Base-by-base conservation (phyloP, 148 eudicot genomes). In the Gaultheria prostrata region DNA sequence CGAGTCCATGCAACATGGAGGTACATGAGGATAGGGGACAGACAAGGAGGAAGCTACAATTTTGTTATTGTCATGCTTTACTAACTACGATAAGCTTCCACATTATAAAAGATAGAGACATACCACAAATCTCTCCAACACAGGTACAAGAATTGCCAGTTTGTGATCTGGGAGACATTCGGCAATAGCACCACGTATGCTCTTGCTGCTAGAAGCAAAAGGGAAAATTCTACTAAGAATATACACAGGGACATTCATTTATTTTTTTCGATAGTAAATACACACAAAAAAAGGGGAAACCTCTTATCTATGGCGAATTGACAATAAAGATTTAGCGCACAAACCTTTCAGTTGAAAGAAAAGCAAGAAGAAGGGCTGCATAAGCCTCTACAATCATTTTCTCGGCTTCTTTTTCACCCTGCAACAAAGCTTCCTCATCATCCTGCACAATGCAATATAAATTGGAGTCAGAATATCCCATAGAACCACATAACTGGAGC, bases 111-210 rank as follows among this genome's bases (percentile, higher is more conserved):
- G 43, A 77, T 24, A 77, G 73, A 69, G 49, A 79, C 96, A 86
- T 93, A 97, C 99, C 98, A 94, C 95, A 92, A 97, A 97, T 92
- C 99, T 93, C 85, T 97, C 99, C 85, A 97, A 85, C 82, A 97
- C 99, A 24, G 99, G 99, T 26, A 97, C 98, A 43, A 97, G 95
- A 84, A 87, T 86, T 59, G 90, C 81, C 91, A 94, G 81, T 65
- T 89, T 94, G 84, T 84, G 88, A 72, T 95, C 88, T 1, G 99
- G 99, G 79, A 94, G 95, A 89, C 88, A 92, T 65, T 85, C 82
- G 70, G 96, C 91, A 85, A 94, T 94, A 1, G 91, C 88, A 35
- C 84, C 83, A n/a, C 97, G 97, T 86, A 91, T 91, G 83, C 88
- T 89, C 89, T 86, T 87, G 86, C 99, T 93, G 95, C 54, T 32